Percentiles rank a stretch among this genome's conserved stretches.
These are phyloP conservation scores for Metarhizium anisopliae DNA, from an alignment of 2,329 filamentous ascomycete species.

Conservation along the genomic window DNA sequence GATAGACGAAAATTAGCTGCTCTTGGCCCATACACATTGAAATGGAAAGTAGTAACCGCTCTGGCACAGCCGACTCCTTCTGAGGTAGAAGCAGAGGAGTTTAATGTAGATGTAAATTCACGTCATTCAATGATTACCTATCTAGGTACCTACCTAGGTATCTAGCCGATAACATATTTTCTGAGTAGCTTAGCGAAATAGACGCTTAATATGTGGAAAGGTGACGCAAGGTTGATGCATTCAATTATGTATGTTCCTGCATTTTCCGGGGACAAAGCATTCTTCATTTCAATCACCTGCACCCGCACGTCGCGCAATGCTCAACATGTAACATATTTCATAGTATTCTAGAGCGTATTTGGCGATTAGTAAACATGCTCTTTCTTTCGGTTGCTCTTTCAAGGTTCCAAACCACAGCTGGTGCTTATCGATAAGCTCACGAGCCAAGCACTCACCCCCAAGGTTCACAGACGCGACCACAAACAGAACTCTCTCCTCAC, in stretches of 20 bases:
- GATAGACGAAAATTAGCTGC: conserved; percentile 55
- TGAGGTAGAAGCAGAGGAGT: not conserved
- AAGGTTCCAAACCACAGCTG: not conserved
- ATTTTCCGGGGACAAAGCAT: not conserved
- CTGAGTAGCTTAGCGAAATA: not conserved
- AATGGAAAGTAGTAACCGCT: not conserved
- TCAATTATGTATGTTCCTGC: not conserved
- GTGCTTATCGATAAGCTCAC: not conserved
- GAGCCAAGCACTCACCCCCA: not conserved
- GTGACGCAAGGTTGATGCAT: not conserved
- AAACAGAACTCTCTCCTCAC: not conserved
- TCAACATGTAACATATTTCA: not conserved
- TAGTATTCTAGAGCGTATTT: not conserved
- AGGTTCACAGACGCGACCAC: not conserved
- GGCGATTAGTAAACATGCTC: not conserved
- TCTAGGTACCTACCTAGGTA: no score
- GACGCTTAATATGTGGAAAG: not conserved
- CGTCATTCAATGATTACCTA: not conserved
- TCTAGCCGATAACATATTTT: not conserved
- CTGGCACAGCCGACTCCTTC: not conserved
- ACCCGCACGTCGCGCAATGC: not conserved
- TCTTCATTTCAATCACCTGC: not conserved
- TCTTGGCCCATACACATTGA: not conserved
- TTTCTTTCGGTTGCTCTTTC: not conserved
- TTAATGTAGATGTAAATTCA: not conserved